Evolutionary conservation across 208 protist species (phyloP).

Genomic region (Acanthamoeba healyi): DNA sequence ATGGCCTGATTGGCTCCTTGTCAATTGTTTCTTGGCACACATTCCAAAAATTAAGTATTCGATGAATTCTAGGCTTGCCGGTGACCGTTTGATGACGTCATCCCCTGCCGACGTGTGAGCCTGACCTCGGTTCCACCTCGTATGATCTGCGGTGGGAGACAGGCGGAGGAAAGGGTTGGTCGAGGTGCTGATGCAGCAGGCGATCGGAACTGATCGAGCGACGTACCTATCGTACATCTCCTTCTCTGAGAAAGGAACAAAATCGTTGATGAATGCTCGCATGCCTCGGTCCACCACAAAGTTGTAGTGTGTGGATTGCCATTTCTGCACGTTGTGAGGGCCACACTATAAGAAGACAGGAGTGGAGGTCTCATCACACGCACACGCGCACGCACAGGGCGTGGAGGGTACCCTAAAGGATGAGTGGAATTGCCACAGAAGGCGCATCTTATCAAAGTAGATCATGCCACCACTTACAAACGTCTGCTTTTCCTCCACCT

Average conservation of each 20-base stretch:
- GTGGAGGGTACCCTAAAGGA: background rate
- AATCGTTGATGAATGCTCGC: conserved; percentile 48
- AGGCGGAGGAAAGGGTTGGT: background rate
- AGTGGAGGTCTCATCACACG: background rate
- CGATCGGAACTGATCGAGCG: background rate
- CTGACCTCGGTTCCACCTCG: background rate
- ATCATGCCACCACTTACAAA: conserved; percentile 32
- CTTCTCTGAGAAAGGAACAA: conserved; percentile 43
- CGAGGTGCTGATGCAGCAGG: background rate
- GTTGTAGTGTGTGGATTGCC: background rate
- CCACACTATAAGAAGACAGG: too few relatives aligned
- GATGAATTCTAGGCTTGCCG: too few relatives aligned
- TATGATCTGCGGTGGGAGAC: background rate
- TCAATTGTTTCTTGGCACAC: background rate
- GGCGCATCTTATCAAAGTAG: conserved; percentile 64
- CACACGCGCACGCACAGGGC: background rate
- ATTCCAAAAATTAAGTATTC: too few relatives aligned
- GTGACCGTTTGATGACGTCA: too few relatives aligned
- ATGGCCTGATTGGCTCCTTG: background rate
- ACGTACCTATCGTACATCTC: conserved; percentile 59
- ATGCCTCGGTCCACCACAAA: conserved; percentile 43
- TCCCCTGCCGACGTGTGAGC: background rate
- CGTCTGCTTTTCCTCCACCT: conserved; percentile 60
- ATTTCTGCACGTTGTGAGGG: too few relatives aligned
- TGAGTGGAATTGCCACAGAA: conserved; percentile 15